Evolutionary conservation across 1,284 basidiomycete genomes (phyloP), one percentile per base, ranked within the genome.

Genomic region (Austropuccinia psidii): DNA sequence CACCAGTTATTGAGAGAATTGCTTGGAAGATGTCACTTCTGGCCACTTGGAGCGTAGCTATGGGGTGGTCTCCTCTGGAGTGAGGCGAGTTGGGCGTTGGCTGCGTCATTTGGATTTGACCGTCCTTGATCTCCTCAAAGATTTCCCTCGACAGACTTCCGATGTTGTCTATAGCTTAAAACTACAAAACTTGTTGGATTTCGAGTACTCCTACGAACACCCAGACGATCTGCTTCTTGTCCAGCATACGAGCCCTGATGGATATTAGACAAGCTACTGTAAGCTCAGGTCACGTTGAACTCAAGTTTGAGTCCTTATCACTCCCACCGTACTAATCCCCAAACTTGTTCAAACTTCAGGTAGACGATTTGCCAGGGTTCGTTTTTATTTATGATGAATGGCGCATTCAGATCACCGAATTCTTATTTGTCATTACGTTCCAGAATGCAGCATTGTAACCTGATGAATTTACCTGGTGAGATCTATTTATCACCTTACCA

Each of bases 191-290:
- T 57, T 57, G 21, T 57, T 5, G 21, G 8, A 6, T 31, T 57
- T 31, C 35, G 29, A 13, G 21, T 19, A 29, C 35, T 57, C 5
- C 27, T 24, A 8, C 11, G 35, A n/a, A 31, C 6, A 27, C 19
- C n/a, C n/a, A n/a, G n/a, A n/a, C n/a, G n/a, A n/a, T n/a, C n/a
- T n/a, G n/a, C n/a, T n/a, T n/a, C n/a, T n/a, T n/a, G n/a, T n/a
- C n/a, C n/a, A n/a, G n/a, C n/a, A n/a, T n/a, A n/a, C n/a, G n/a
- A n/a, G n/a, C n/a, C n/a, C n/a, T n/a, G 50, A 70, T 70, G 67
- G 67, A 70, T 45, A 70, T 70, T 27, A 45, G 67, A 60, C 67
- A 70, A 60, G 67, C 67, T 47, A 70, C 67, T 13, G 67, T 70
- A 47, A 43, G 67, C 29, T 24, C 5, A 29, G 11, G 17, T 54